Conservation (phyloP, 2,329 filamentous ascomycete genomes). For the Colletotrichum musae region DNA sequence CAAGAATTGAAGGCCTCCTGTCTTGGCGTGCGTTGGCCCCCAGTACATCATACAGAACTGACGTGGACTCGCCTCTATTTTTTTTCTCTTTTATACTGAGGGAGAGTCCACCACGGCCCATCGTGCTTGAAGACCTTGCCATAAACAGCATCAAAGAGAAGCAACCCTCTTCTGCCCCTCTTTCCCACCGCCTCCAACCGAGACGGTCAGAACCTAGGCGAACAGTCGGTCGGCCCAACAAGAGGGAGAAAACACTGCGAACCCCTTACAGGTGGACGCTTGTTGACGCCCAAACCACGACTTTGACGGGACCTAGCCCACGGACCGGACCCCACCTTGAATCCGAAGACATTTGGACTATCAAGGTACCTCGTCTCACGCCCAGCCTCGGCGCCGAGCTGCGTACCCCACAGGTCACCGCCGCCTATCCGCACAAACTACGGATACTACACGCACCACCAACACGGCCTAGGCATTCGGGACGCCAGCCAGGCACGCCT, state of each 20-base stretch:
- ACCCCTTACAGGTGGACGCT: constrained; percentile 14
- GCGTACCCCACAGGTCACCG: constrained; percentile 33
- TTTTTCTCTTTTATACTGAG: background rate
- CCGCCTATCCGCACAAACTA: constrained; percentile 2
- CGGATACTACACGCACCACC: constrained; percentile 1
- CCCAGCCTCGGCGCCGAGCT: background rate
- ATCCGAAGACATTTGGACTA: constrained; percentile 10
- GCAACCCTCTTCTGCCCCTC: background rate
- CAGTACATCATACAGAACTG: too few relatives aligned
- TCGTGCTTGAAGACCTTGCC: background rate
- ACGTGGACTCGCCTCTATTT: constrained; percentile 3
- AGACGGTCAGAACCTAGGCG: too few relatives aligned
- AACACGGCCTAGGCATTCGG: background rate
- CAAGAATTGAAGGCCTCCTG: constrained; percentile 23
- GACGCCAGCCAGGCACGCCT: constrained; percentile 2
- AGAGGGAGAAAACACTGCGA: background rate
- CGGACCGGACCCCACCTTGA: constrained; percentile 36
- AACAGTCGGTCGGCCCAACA: background rate
- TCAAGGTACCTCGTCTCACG: constrained; percentile 25
- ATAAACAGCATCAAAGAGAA: background rate
- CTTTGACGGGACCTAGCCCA: constrained; percentile 23
- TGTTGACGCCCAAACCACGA: constrained; percentile 30
- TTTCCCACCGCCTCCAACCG: background rate
- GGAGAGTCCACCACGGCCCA: constrained; percentile 3
- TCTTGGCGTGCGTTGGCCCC: constrained; percentile 27